Evolutionary conservation across 345 rosid genomes (phyloP), one percentile per base, ranked within the genome.

Genomic region (Aquilaria malaccensis): DNA sequence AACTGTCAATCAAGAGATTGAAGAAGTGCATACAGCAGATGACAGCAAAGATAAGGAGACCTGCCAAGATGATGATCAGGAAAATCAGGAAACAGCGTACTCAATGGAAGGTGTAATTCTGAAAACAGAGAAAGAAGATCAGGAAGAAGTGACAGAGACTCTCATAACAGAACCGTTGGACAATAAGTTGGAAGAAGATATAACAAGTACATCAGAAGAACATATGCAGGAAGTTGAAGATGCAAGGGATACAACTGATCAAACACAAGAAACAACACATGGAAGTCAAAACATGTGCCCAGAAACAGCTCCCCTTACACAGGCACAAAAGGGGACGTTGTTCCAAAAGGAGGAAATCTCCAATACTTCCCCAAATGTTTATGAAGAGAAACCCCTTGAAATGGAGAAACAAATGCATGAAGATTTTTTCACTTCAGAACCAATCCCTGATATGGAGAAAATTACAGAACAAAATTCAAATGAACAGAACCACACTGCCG

Each of bases 401-500:
- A 37, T 50, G 14, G 31, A 50, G 32, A 53, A 60, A 50, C 54
- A 58, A 15, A 37, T 59, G 50, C 50, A 50, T 48, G 67, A 66
- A 58, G 52, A 59, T 54, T 33, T 53, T 3, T 3, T 52, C 29
- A 52, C 41, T 37, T 11, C 57, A 6, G 67, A 47, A 53, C 66
- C 48, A 30, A 43, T 55, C 30, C 59, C 11, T 37, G 67, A 67
- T 14, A 33, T 56, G 7, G n/a, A 3, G 14, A 48, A 51, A 22
- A 12, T 14, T 62, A 57, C 37, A 41, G 53, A 52, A 67, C 62
- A 62, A 60, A 54, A 58, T 33, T 68, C 43, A 52, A 56, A 67
- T 13, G 76, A 76, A 69, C 64, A 45, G 3, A 60, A 10, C 60
- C 65, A 74, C 66, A 62, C 46, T 3, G 60, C 46, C 62, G 75